Evolutionary conservation across 345 rosid species (phyloP).

Genomic region (Adansonia digitata): DNA sequence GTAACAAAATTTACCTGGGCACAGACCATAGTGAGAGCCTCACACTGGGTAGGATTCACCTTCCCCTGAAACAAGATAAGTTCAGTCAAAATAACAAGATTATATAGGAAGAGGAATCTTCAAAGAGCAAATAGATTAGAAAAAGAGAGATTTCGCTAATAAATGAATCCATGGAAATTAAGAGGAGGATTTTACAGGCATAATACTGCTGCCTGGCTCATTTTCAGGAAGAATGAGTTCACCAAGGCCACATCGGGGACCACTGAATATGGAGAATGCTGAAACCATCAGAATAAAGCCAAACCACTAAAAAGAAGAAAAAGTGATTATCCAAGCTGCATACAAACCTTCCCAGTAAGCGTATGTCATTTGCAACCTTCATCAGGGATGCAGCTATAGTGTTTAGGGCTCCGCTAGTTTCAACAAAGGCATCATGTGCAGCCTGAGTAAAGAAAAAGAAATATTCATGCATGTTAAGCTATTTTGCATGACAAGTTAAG

Average conservation of each 20-base stretch:
- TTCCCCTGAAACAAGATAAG: conserved; percentile 63
- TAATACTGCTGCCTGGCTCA: conserved; percentile 98
- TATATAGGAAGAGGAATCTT: conserved; percentile 12
- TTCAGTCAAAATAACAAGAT: conserved; percentile 8
- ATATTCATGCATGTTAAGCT: conserved; percentile 15
- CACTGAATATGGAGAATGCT: conserved; percentile 46
- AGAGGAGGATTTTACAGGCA: conserved; percentile 61
- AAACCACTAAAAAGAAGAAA: background rate
- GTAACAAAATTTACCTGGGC: conserved; percentile 63
- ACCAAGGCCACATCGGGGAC: conserved; percentile 98
- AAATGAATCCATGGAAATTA: background rate
- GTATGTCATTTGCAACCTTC: conserved; percentile 92
- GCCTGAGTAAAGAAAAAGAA: conserved; percentile 45
- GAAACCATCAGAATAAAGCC: conserved; percentile 19
- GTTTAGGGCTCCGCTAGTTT: conserved; percentile 89
- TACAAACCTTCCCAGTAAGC: conserved; percentile 75
- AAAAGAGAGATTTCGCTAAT: background rate
- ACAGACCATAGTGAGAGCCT: conserved; percentile 97
- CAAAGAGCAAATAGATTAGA: background rate
- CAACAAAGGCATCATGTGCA: conserved; percentile 98
- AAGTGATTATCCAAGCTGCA: background rate
- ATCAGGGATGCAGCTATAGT: conserved; percentile 76
- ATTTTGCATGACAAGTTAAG: background rate
- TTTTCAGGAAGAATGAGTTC: conserved; percentile 98
- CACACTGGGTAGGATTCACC: conserved; percentile 98